Evolutionary conservation across 805 yeast genomes (phyloP).

Genomic region (Barnettozyma wickerhamii): DNA sequence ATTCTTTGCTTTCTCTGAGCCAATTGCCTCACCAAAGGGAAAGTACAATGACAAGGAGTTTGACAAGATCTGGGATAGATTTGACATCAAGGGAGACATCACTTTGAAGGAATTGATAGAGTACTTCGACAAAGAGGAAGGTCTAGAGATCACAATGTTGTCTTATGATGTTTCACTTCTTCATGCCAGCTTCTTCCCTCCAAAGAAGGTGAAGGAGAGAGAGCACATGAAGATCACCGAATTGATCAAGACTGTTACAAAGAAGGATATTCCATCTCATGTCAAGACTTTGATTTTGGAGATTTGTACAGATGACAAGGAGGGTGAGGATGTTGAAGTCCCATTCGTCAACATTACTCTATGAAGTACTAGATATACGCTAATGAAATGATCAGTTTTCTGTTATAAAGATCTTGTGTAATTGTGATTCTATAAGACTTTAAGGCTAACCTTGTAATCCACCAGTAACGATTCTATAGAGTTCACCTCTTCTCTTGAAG

Average conservation of each 20-base stretch:
- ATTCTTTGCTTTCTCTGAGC: constrained; percentile 95
- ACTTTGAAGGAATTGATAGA: constrained; percentile 71
- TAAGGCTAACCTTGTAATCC: constrained; percentile 12
- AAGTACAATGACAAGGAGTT: constrained; percentile 73
- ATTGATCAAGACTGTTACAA: constrained; percentile 78
- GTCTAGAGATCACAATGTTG: constrained; percentile 84
- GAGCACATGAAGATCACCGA: constrained; percentile 61
- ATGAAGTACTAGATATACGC: constrained; percentile 13
- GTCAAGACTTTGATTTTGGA: constrained; percentile 80
- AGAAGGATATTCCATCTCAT: constrained; percentile 72
- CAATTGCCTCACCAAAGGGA: constrained; percentile 79
- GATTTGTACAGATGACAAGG: constrained; percentile 85
- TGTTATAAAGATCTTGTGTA: background rate
- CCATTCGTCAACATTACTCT: constrained; percentile 76
- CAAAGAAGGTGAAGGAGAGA: constrained; percentile 82
- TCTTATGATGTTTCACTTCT: constrained; percentile 86
- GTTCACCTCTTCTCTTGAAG: constrained; percentile 25
- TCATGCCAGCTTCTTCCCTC: constrained; percentile 92
- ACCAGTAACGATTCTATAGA: constrained; percentile 27
- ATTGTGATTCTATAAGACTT: too few species aligned
- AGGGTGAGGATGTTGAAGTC: constrained; percentile 94
- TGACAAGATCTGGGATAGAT: constrained; percentile 95
- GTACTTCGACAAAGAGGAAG: constrained; percentile 76
- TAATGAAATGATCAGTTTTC: background rate
- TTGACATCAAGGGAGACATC: constrained; percentile 72